Percentiles rank a stretch among this genome's conserved stretches.
Conservation (phyloP, 306 rosid species). For the Citrullus amarus region DNA sequence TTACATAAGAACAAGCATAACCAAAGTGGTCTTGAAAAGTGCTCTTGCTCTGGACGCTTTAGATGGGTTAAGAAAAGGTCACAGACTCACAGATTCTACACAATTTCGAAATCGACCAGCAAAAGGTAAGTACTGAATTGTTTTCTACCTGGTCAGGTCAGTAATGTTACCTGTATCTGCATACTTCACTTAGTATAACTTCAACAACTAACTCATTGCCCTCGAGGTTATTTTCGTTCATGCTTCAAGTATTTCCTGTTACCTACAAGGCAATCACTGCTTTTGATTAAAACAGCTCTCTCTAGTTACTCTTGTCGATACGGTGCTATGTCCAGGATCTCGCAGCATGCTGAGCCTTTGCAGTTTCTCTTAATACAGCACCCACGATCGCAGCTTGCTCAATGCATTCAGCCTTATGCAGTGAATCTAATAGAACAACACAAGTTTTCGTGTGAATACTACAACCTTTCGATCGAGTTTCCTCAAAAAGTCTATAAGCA, state of each 20-base stretch:
- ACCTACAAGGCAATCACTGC: neutral
- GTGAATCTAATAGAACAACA: conserved; percentile 72
- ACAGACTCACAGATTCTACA: neutral
- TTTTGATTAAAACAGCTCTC: neutral
- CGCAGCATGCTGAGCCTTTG: conserved; percentile 80
- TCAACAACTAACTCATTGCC: neutral
- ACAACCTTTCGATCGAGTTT: conserved; percentile 67
- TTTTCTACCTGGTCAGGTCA: neutral
- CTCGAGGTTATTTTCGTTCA: neutral
- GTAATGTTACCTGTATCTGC: neutral
- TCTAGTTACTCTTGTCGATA: neutral
- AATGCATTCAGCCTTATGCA: conserved; percentile 81
- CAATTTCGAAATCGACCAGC: neutral
- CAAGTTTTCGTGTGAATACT: conserved; percentile 66
- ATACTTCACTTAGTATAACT: neutral
- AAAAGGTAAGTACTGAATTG: neutral
- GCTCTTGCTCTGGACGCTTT: neutral
- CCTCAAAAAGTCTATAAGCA: conserved; percentile 76
- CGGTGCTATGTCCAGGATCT: conserved; percentile 28
- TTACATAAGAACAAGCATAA: neutral
- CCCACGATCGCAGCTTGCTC: conserved; percentile 93
- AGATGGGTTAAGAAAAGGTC: neutral
- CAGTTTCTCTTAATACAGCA: conserved; percentile 73
- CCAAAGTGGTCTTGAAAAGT: neutral
- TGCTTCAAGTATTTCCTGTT: neutral